These are phyloP conservation scores for Microthlaspi erraticum DNA, from an alignment of 345 rosid species.

Conservation along the genomic window DNA sequence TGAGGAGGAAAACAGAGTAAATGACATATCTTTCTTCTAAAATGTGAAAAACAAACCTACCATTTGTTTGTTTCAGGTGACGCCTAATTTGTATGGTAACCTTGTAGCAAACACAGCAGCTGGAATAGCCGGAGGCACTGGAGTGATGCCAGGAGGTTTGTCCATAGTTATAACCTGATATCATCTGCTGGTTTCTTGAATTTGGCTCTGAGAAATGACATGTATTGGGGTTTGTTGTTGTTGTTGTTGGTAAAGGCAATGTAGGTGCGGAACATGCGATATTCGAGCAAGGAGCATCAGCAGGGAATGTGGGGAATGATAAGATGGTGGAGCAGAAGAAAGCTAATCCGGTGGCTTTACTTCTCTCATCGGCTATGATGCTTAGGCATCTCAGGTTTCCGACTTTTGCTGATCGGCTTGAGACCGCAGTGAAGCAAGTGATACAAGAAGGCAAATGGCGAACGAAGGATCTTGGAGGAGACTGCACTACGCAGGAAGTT, in stretches of 20 bases:
- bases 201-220: background rate
- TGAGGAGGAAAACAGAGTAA: background rate
- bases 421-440: slow-evolving; percentile 73
- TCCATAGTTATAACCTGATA: background rate
- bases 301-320: slow-evolving; percentile 87
- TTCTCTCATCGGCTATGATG: slow-evolving; percentile 97
- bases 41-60: background rate
- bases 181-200: background rate
- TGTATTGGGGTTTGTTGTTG: slow-evolving; percentile 9
- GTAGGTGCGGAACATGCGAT: slow-evolving; percentile 89
- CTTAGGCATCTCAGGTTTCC: slow-evolving; percentile 90
- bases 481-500: slow-evolving; percentile 41
- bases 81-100: slow-evolving; percentile 93
- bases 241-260: slow-evolving; percentile 81
- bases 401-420: slow-evolving; percentile 80
- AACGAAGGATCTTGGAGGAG: slow-evolving; percentile 47
- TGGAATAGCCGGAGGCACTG: slow-evolving; percentile 95
- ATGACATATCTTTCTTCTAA: background rate
- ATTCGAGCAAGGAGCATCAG: slow-evolving; percentile 96
- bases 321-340: slow-evolving; percentile 65
- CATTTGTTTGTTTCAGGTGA: slow-evolving; percentile 55
- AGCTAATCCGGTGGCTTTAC: slow-evolving; percentile 89
- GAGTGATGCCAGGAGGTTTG: slow-evolving; percentile 98
- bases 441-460: slow-evolving; percentile 64
- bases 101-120: slow-evolving; percentile 90